Evolutionary conservation across 352 stramenopile species (phyloP).

Genomic region (Phytophthora ohioensis): DNA sequence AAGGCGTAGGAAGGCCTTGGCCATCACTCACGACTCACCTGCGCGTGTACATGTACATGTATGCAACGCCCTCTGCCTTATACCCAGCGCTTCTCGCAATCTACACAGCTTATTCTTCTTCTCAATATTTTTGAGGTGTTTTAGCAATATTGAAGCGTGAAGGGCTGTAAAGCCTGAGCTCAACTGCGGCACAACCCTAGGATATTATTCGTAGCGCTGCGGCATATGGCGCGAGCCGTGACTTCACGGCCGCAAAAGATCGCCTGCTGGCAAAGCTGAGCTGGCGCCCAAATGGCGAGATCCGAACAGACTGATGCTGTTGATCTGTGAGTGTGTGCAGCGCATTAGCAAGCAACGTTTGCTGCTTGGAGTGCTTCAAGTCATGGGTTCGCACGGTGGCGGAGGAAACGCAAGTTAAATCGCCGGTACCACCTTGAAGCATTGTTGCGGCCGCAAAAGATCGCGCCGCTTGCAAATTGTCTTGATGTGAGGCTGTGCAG

Average conservation of each 20-base stretch:
- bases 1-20: not conserved
- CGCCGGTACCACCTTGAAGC: constrained; percentile 16
- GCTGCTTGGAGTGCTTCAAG: constrained; percentile 28
- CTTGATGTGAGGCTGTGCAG: not conserved
- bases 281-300: constrained; percentile 6
- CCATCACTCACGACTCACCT: not conserved
- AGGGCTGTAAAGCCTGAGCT: not conserved
- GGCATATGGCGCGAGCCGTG: not conserved
- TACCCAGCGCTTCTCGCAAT: constrained; percentile 8
- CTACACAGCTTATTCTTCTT: constrained; percentile 8
- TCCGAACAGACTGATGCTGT: no score
- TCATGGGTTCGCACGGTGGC: not conserved
- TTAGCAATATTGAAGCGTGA: constrained; percentile 12
- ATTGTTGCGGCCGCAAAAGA: constrained; percentile 21
- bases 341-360: constrained; percentile 14
- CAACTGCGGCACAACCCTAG: constrained; percentile 1
- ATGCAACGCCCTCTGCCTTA: not conserved
- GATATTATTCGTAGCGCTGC: constrained; percentile 3
- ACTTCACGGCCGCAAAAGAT: constrained; percentile 7
- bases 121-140: constrained; percentile 10
- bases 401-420: constrained; percentile 32
- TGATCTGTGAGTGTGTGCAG: not conserved
- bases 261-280: not conserved
- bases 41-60: not conserved
- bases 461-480: not conserved